These are phyloP conservation scores for Lasiodiplodia gonubiensis DNA, from an alignment of 2,329 filamentous ascomycete species.

Conservation along the genomic window DNA sequence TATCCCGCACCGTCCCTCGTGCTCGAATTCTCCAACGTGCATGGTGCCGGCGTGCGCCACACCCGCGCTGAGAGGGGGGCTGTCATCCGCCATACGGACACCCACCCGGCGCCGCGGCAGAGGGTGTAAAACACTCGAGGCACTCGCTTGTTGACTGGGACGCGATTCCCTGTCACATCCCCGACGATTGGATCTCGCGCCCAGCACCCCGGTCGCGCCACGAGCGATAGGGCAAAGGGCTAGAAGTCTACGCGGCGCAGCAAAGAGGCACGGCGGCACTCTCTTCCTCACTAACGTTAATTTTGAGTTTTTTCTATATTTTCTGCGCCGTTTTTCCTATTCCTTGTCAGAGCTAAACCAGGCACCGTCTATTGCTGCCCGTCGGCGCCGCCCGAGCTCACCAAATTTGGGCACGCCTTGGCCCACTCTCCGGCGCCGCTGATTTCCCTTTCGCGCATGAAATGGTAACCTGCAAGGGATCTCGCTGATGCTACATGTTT, in stretches of 20 bases:
- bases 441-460: background rate
- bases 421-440: background rate
- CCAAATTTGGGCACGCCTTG: background rate
- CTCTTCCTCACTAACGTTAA: background rate
- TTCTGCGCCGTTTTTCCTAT: background rate
- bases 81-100: slow-evolving; percentile 11
- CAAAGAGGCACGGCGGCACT: background rate
- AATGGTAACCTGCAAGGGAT: background rate
- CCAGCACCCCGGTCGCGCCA: slow-evolving; percentile 16
- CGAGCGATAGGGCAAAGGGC: background rate
- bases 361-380: too few relatives aligned
- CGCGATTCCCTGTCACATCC: slow-evolving; percentile 1
- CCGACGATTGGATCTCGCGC: slow-evolving; percentile 16
- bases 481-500: background rate
- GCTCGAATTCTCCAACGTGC: slow-evolving; percentile 8
- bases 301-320: background rate
- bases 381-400: background rate
- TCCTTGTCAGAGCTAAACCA: background rate
- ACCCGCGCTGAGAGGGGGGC: slow-evolving; percentile 12
- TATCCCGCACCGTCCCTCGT: background rate
- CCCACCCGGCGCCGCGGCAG: slow-evolving; percentile 9
- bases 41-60: slow-evolving; percentile 16
- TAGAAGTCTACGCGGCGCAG: background rate
- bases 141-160: slow-evolving; percentile 9
- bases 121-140: background rate